A percentile compares a stretch with the other conserved stretches of the same genome.
These are phyloP conservation scores for Endotrypanum monterogeii DNA, from an alignment of 208 protist species.

Conservation along the genomic window DNA sequence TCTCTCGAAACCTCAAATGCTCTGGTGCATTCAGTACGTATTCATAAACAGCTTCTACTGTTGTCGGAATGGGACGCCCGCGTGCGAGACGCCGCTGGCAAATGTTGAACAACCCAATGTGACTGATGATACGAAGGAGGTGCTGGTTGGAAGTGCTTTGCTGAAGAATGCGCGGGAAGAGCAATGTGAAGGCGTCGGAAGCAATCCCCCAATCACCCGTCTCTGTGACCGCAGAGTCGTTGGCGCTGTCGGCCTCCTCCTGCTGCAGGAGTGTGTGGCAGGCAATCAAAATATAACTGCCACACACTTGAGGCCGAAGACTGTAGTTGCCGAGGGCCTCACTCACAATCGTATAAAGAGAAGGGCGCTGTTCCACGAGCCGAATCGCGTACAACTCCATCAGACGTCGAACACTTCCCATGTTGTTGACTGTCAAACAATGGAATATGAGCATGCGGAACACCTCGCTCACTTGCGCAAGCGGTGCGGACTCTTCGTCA, in stretches of 20 bases:
- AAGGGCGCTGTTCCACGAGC: slow-evolving; percentile 57
- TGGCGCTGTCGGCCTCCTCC: slow-evolving; percentile 5
- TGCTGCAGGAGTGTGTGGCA: slow-evolving; percentile 67
- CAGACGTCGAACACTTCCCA: slow-evolving; percentile 86
- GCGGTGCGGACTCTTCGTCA: slow-evolving; percentile 12
- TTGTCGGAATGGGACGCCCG: slow-evolving; percentile 17
- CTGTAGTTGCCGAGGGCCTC: slow-evolving; percentile 57
- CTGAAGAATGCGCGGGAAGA: slow-evolving; percentile 81
- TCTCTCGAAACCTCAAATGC: slow-evolving; percentile 77
- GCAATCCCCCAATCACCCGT: slow-evolving; percentile 13
- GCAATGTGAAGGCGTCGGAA: slow-evolving; percentile 31
- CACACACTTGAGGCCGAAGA: slow-evolving; percentile 81
- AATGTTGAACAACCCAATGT: slow-evolving; percentile 76
- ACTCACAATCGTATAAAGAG: slow-evolving; percentile 54
- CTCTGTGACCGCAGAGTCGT: background rate
- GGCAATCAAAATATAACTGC: slow-evolving; percentile 77
- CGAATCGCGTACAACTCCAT: slow-evolving; percentile 88
- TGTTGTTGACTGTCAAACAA: slow-evolving; percentile 81
- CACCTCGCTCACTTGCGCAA: slow-evolving; percentile 32
- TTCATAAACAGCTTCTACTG: slow-evolving; percentile 54
- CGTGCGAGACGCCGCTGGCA: slow-evolving; percentile 36
- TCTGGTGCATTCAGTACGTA: slow-evolving; percentile 72
- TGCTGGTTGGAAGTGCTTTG: slow-evolving; percentile 89
- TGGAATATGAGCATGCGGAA: slow-evolving; percentile 45
- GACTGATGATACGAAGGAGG: slow-evolving; percentile 88